Evolutionary conservation across 1,284 basidiomycete genomes (phyloP), one percentile per base, ranked within the genome.

Genomic region (Cutaneotrichosporon curvatum): DNA sequence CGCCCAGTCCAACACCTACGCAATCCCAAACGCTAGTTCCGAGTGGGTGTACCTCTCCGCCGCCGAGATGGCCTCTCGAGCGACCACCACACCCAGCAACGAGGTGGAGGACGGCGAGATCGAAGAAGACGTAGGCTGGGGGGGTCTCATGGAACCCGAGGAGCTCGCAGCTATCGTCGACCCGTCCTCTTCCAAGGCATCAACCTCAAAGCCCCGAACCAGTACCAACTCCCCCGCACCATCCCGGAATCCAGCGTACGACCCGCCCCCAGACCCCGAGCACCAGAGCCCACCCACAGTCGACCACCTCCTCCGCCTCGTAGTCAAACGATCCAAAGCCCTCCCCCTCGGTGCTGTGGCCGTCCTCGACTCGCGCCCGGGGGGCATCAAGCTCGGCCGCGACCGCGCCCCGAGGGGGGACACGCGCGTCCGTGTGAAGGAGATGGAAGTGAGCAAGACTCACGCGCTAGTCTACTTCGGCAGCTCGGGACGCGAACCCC

Each of bases 371-470:
- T 53, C 63, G n/a, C 51, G 68, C 11, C 58, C 61, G 23, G 60
- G 55, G 4, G 69, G 70, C 0, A 55, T 68, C 23, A 60, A 67
- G 25, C 21, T 72, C 5, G 70, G 67, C 3, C 57, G 70, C 19
- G 70, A 72, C 52, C 48, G 65, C 23, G 55, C 52, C 16, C 60
- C 62, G 37, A 54, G 47, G 10, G 60, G 59, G 6, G 61, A 53
- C 6, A 45, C 47, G 9, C 59, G 68, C 28, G 18, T 72, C 3
- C 48, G 70, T 30, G 43, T 71, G 19, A 61, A 61, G 38, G 70
- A 71, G 56, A 69, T 72, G 69, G 60, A 63, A 40, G 68, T 68
- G 9, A 69, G 67, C 56, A 70, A 71, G 47, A 62, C 63, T 14
- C 70, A 72, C 44, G 65, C 67, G 14, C 50, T 65, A 11, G 45